Percentiles rank a stretch among this genome's conserved stretches.
These are phyloP conservation scores for Kluyveromyces sp. DNA, from an alignment of 1,139 yeast genomes.

Conservation along the genomic window DNA sequence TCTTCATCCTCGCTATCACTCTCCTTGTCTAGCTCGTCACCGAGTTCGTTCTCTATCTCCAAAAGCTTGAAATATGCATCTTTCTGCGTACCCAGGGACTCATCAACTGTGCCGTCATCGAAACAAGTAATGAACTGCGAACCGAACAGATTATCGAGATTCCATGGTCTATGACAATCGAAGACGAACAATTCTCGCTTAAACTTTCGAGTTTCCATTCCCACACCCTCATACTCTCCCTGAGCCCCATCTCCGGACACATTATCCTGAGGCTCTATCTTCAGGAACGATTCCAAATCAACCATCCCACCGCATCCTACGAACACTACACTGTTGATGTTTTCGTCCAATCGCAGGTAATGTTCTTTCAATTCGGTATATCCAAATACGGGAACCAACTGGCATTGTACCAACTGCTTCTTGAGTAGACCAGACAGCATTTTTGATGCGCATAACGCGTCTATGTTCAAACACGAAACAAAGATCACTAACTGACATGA, in stretches of 20 bases:
- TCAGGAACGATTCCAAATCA: constrained; percentile 75
- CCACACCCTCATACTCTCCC: constrained; percentile 9
- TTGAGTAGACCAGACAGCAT: constrained; percentile 65
- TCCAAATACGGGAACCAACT: constrained; percentile 91
- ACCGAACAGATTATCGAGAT: constrained; percentile 84
- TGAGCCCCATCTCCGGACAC: constrained; percentile 8
- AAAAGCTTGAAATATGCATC: constrained; percentile 49
- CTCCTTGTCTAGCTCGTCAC: constrained; percentile 25
- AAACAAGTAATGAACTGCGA: constrained; percentile 73
- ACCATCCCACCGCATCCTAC: constrained; percentile 96
- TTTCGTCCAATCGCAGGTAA: constrained; percentile 59
- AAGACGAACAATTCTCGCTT: constrained; percentile 63
- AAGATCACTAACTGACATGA: constrained; percentile 84
- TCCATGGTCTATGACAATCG: constrained; percentile 97
- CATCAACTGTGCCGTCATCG: constrained; percentile 76
- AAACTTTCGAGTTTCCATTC: constrained; percentile 21
- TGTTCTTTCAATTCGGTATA: constrained; percentile 67
- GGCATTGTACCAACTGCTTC: constrained; percentile 79
- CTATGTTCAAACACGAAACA: constrained; percentile 86
- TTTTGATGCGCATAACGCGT: constrained; percentile 84
- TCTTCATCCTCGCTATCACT: constrained; percentile 29
- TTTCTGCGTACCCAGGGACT: constrained; percentile 45
- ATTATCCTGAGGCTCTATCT: constrained; percentile 45
- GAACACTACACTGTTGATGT: constrained; percentile 69
- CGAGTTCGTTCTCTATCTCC: constrained; percentile 32